Conservation (phyloP, 371 early-diverging fungal species). For the Gilbertella persicaria region DNA sequence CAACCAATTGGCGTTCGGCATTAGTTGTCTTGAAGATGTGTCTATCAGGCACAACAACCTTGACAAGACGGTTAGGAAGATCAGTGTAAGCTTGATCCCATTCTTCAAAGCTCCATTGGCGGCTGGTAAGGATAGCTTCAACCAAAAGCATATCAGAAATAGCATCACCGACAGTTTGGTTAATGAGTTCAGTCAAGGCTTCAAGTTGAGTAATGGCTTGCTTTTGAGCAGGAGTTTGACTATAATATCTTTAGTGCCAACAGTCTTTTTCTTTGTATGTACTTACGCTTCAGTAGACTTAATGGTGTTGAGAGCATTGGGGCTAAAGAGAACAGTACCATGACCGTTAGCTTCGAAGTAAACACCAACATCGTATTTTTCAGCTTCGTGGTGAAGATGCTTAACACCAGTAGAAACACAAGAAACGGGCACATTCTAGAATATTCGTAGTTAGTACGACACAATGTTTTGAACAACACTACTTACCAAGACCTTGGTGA, state of each 20-base stretch:
- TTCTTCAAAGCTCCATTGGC: slow-evolving; percentile 75
- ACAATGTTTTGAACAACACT: background rate
- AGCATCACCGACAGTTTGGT: slow-evolving; percentile 99
- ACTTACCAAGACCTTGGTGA: slow-evolving; percentile 79
- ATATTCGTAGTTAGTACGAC: background rate
- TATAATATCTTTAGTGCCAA: slow-evolving; percentile 16
- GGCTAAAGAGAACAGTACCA: slow-evolving; percentile 97
- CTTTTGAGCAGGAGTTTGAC: slow-evolving; percentile 76
- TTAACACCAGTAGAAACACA: slow-evolving; percentile 99
- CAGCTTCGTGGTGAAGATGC: slow-evolving; percentile 98
- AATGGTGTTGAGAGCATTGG: slow-evolving; percentile 78
- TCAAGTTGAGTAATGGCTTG: slow-evolving; percentile 76
- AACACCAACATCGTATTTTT: slow-evolving; percentile 97
- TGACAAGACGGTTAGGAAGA: slow-evolving; percentile 91
- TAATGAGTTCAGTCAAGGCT: slow-evolving; percentile 90
- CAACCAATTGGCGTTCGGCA: slow-evolving; percentile 90
- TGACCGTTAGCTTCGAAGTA: slow-evolving; percentile 99
- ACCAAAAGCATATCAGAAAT: slow-evolving; percentile 96
- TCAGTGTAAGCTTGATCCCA: slow-evolving; percentile 97
- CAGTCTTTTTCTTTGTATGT: background rate
- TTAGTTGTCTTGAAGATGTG: slow-evolving; percentile 92
- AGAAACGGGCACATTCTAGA: slow-evolving; percentile 87
- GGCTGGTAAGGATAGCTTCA: slow-evolving; percentile 88
- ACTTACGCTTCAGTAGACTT: slow-evolving; percentile 67
- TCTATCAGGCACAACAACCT: slow-evolving; percentile 93